These are phyloP conservation scores for Capsicum baccatum DNA, from an alignment of 257 asterid genomes.

Conservation along the genomic window DNA sequence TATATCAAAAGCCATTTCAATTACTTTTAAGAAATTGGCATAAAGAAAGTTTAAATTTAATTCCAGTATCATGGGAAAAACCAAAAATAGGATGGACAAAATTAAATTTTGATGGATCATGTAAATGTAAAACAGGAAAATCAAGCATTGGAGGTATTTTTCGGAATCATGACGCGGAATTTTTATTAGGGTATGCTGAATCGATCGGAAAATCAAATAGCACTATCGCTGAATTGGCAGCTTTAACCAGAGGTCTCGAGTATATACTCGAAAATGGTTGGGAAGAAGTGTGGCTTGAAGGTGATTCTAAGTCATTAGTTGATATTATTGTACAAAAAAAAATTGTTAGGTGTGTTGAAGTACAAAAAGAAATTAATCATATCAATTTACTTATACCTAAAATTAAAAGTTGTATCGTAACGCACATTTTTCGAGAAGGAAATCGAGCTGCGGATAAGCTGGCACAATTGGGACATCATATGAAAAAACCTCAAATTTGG, in stretches of 20 bases:
- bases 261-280: slow-evolving; percentile 69
- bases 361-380: slow-evolving; percentile 45
- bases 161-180: slow-evolving; percentile 67
- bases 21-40: slow-evolving; percentile 51
- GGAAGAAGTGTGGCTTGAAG: slow-evolving; percentile 69
- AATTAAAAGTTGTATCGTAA: slow-evolving; percentile 47
- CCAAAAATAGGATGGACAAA: slow-evolving; percentile 76
- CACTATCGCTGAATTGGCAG: slow-evolving; percentile 66
- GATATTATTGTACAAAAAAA: slow-evolving; percentile 52
- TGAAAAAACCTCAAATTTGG: slow-evolving; percentile 69
- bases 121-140: slow-evolving; percentile 66
- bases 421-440: slow-evolving; percentile 72
- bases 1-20: slow-evolving; percentile 40
- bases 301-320: slow-evolving; percentile 66
- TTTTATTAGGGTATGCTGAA: slow-evolving; percentile 73
- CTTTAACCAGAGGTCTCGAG: slow-evolving; percentile 74
- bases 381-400: slow-evolving; percentile 57
- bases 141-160: slow-evolving; percentile 76
- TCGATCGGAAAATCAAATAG: slow-evolving; percentile 63
- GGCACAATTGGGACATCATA: slow-evolving; percentile 69
- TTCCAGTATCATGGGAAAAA: slow-evolving; percentile 59
- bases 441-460: slow-evolving; percentile 77
- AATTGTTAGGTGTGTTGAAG: slow-evolving; percentile 48
- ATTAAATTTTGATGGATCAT: slow-evolving; percentile 79
- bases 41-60: slow-evolving; percentile 39